Conservation (phyloP, 2,329 filamentous ascomycete species). For the Colletotrichum agaves region DNA sequence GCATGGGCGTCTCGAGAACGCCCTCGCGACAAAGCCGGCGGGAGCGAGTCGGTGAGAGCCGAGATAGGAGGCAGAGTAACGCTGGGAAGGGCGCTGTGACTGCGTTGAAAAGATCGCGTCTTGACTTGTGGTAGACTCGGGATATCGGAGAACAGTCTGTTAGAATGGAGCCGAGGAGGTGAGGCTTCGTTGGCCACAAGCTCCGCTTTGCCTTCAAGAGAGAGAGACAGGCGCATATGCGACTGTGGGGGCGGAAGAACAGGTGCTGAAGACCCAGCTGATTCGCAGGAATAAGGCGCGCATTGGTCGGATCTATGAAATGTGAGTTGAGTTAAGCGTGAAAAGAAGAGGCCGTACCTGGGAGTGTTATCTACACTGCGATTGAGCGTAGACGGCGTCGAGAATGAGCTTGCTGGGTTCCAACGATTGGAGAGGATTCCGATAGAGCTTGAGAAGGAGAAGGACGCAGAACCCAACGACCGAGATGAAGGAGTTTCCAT, state of each 20-base stretch:
- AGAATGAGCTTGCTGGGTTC: slow-evolving; percentile 64
- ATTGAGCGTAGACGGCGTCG: slow-evolving; percentile 56
- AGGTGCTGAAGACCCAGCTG: slow-evolving; percentile 48
- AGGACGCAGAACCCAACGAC: slow-evolving; percentile 41
- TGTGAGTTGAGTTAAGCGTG: slow-evolving; percentile 33
- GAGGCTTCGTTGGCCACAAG: slow-evolving; percentile 77
- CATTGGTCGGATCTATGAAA: slow-evolving; percentile 55
- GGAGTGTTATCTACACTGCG: slow-evolving; percentile 55
- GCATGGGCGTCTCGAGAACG: slow-evolving; percentile 87
- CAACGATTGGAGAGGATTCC: slow-evolving; percentile 68
- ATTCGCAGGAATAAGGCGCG: slow-evolving; percentile 54
- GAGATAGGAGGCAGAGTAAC: slow-evolving; percentile 68
- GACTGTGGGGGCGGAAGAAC: slow-evolving; percentile 51
- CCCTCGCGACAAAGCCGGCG: slow-evolving; percentile 70
- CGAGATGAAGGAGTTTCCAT: slow-evolving; percentile 29
- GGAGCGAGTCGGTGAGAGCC: slow-evolving; percentile 61
- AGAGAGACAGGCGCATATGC: slow-evolving; percentile 83
- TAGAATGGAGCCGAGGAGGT: slow-evolving; percentile 70
- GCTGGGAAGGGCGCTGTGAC: slow-evolving; percentile 73
- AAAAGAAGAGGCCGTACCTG: slow-evolving; percentile 50
- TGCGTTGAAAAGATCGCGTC: slow-evolving; percentile 67
- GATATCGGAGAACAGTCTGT: slow-evolving; percentile 59
- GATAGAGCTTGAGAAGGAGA: slow-evolving; percentile 56
- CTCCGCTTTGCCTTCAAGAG: slow-evolving; percentile 90
- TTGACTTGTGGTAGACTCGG: slow-evolving; percentile 60